Conservation (phyloP, 495 filamentous ascomycete genomes). For the Penicillium paxilli region DNA sequence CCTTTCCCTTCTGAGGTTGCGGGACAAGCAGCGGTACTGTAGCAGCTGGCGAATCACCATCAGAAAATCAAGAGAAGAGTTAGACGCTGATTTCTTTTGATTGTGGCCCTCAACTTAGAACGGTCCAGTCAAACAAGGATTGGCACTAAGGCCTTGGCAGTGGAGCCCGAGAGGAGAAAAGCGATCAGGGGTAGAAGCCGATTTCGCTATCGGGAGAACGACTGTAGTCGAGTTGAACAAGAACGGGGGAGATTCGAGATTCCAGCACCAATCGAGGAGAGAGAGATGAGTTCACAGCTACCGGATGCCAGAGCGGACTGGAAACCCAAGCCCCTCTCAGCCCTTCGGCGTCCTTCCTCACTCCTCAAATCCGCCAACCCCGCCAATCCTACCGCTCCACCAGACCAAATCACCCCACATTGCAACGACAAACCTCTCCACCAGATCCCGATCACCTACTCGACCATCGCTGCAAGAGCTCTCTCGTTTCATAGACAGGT, state of each 20-base stretch:
- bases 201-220: slow-evolving; percentile 12
- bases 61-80: too few relatives aligned
- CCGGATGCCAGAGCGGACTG: slow-evolving; percentile 1
- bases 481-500: slow-evolving; percentile 5
- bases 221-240: too few relatives aligned
- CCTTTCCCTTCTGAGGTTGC: too few relatives aligned
- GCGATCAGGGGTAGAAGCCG: slow-evolving; percentile 1
- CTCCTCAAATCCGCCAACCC: slow-evolving; percentile 4
- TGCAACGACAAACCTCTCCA: slow-evolving; percentile 7
- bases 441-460: slow-evolving; percentile 6
- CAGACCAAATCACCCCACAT: slow-evolving; percentile 3
- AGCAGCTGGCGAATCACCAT: too few relatives aligned
- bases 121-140: neutral
- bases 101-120: neutral
- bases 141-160: slow-evolving; percentile 3
- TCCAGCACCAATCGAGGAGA: neutral
- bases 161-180: neutral
- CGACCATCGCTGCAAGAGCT: slow-evolving; percentile 3
- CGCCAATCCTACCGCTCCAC: slow-evolving; percentile 7
- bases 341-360: slow-evolving; percentile 6
- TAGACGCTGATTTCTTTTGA: too few relatives aligned
- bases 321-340: slow-evolving; percentile 13
- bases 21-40: too few relatives aligned
- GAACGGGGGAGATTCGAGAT: neutral
- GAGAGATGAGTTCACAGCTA: slow-evolving; percentile 5